Conservation (phyloP, 805 yeast genomes). For the Komagataella kurtzmanii region DNA sequence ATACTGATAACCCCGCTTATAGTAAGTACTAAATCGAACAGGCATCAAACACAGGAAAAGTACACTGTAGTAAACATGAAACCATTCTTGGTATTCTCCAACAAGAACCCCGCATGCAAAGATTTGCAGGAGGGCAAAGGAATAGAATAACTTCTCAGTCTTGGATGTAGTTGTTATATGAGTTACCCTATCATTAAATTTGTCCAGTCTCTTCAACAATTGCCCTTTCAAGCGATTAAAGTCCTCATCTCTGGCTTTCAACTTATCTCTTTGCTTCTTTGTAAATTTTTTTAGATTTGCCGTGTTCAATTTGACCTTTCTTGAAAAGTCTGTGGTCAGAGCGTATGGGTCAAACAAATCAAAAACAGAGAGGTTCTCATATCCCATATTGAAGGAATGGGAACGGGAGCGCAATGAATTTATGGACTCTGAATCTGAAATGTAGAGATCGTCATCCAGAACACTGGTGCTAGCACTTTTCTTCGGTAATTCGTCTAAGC, state of each 20-base stretch:
- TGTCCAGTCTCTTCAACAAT: constrained; percentile 18
- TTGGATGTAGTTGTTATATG: constrained; percentile 26
- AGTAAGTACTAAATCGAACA: constrained; percentile 69
- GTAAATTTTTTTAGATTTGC: constrained; percentile 7
- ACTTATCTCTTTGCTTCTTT: constrained; percentile 11
- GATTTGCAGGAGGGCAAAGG: constrained; percentile 53
- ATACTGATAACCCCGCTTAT: constrained; percentile 68
- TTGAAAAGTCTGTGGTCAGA: constrained; percentile 10
- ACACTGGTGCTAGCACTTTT: neutral
- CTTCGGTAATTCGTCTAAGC: neutral
- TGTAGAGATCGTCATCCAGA: neutral
- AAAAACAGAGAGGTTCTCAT: constrained; percentile 14
- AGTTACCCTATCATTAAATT: constrained; percentile 22
- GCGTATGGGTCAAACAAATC: constrained; percentile 17
- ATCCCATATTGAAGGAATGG: neutral
- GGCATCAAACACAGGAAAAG: constrained; percentile 62
- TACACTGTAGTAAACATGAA: constrained; percentile 63
- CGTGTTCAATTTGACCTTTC: constrained; percentile 5
- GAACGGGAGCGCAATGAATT: neutral
- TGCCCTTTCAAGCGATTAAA: constrained; percentile 11
- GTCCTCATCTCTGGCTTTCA: constrained; percentile 15
- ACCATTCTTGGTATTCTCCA: constrained; percentile 64
- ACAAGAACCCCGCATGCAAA: constrained; percentile 64
- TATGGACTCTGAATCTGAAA: neutral
- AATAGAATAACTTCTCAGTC: constrained; percentile 72